Evolutionary conservation across 2,329 filamentous ascomycete genomes (phyloP).

Genomic region (Chaetomiaceae sp.): DNA sequence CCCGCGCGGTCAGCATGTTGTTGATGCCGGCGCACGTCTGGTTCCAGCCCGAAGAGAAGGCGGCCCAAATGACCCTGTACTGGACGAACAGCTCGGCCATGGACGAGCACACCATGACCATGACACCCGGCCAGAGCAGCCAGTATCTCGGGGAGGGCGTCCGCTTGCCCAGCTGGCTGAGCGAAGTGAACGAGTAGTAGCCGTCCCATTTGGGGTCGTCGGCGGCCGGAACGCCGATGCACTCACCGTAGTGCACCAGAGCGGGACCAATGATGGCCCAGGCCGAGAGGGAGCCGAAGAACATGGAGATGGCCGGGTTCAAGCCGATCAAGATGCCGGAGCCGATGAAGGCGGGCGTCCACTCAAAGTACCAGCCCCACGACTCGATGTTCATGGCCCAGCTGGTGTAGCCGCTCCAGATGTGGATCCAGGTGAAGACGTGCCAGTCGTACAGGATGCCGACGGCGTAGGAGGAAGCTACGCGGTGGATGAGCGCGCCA

Average conservation of each 20-base stretch:
- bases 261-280: slow-evolving; percentile 52
- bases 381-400: slow-evolving; percentile 48
- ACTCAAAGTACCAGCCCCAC: slow-evolving; percentile 54
- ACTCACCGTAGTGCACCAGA: slow-evolving; percentile 47
- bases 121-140: slow-evolving; percentile 38
- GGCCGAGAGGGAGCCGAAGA: slow-evolving; percentile 47
- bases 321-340: slow-evolving; percentile 53
- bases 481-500: slow-evolving; percentile 42
- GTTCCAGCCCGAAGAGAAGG: slow-evolving; percentile 42
- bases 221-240: slow-evolving; percentile 33
- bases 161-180: slow-evolving; percentile 28
- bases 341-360: slow-evolving; percentile 54
- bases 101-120: slow-evolving; percentile 36
- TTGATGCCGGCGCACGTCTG: slow-evolving; percentile 39
- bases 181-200: slow-evolving; percentile 32
- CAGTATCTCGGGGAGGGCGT: slow-evolving; percentile 36
- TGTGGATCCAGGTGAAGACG: slow-evolving; percentile 47
- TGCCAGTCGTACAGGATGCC: slow-evolving; percentile 56
- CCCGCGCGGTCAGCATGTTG: slow-evolving; percentile 31
- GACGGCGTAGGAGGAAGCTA: slow-evolving; percentile 50
- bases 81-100: slow-evolving; percentile 36
- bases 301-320: slow-evolving; percentile 53
- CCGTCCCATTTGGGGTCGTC: slow-evolving; percentile 40
- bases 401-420: slow-evolving; percentile 47
- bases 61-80: slow-evolving; percentile 34